A percentile compares a stretch with the other conserved stretches of the same genome.
Evolutionary conservation across 805 yeast species (phyloP).

Genomic region (Hemisphaericaspora nanyangensis): DNA sequence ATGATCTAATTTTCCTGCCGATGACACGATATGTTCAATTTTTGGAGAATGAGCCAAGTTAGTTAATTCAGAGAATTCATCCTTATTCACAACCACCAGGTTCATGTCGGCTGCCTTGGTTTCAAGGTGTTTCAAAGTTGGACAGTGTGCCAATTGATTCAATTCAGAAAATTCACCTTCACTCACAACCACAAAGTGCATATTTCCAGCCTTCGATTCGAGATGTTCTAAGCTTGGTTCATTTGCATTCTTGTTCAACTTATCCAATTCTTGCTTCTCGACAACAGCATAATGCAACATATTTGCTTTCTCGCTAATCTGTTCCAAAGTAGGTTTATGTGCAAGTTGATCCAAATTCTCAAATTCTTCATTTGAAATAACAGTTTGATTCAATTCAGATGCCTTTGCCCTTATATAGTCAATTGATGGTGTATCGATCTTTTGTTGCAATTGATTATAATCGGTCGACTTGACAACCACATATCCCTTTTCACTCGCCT

Average conservation of each 20-base stretch:
- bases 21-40: slow-evolving; percentile 12
- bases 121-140: slow-evolving; percentile 18
- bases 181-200: slow-evolving; percentile 4
- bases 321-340: slow-evolving; percentile 14
- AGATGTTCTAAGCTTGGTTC: slow-evolving; percentile 20
- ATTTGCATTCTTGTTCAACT: slow-evolving; percentile 16
- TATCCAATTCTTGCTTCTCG: not conserved
- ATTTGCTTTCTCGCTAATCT: slow-evolving; percentile 2
- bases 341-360: slow-evolving; percentile 9
- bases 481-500: slow-evolving; percentile 9
- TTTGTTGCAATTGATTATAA: slow-evolving; percentile 8
- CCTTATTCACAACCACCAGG: slow-evolving; percentile 8
- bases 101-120: slow-evolving; percentile 16
- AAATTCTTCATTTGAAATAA: slow-evolving; percentile 13
- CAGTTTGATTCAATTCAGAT: slow-evolving; percentile 6
- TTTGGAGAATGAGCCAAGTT: slow-evolving; percentile 19
- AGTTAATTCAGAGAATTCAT: slow-evolving; percentile 14
- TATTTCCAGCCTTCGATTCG: slow-evolving; percentile 9
- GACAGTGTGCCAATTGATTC: slow-evolving; percentile 17
- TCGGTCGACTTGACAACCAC: slow-evolving; percentile 3
- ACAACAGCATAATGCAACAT: not conserved
- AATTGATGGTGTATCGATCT: slow-evolving; percentile 23
- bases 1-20: not conserved
- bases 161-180: slow-evolving; percentile 1
- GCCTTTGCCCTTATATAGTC: slow-evolving; percentile 21